phyloP scores from a whole-genome alignment of 805 yeast species.

The Sungouiozyma ichnusensis region DNA sequence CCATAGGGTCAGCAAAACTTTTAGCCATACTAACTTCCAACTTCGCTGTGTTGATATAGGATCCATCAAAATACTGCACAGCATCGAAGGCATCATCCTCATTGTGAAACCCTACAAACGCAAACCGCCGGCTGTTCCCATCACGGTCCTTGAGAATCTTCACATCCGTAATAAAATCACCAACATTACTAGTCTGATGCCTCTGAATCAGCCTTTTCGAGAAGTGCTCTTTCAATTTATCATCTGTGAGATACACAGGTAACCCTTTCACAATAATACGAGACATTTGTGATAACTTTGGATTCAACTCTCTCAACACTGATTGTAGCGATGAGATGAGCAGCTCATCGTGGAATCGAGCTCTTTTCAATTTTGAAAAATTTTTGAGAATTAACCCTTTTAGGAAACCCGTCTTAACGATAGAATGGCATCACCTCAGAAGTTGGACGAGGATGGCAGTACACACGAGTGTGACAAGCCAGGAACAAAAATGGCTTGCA shows the following conservation, averaged over 20 bases:
- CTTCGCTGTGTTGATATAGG: slow-evolving; percentile 75
- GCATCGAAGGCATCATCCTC: slow-evolving; percentile 68
- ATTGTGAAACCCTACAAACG: slow-evolving; percentile 80
- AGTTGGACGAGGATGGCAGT: no score
- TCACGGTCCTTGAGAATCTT: slow-evolving; percentile 68
- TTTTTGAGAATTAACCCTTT: background rate
- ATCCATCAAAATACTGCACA: slow-evolving; percentile 58
- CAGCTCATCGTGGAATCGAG: background rate
- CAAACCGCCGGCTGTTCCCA: slow-evolving; percentile 88
- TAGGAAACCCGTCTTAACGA: no score
- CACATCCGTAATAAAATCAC: slow-evolving; percentile 76
- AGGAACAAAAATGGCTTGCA: no score
- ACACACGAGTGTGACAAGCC: no score
- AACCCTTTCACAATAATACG: slow-evolving; percentile 87
- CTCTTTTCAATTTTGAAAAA: background rate
- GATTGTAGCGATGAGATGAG: background rate
- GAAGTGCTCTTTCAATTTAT: slow-evolving; percentile 58
- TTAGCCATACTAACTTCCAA: slow-evolving; percentile 76
- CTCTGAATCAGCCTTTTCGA: slow-evolving; percentile 23
- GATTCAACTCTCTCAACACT: no score
- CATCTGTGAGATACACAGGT: slow-evolving; percentile 71
- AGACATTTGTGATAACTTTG: slow-evolving; percentile 45
- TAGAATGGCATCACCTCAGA: no score
- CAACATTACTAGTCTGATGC: slow-evolving; percentile 15
- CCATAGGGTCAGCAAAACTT: slow-evolving; percentile 72